Percentiles rank a stretch among this genome's conserved stretches.
These are phyloP conservation scores for Neurospora cerealis DNA, from an alignment of 495 filamentous ascomycete species.

Conservation along the genomic window DNA sequence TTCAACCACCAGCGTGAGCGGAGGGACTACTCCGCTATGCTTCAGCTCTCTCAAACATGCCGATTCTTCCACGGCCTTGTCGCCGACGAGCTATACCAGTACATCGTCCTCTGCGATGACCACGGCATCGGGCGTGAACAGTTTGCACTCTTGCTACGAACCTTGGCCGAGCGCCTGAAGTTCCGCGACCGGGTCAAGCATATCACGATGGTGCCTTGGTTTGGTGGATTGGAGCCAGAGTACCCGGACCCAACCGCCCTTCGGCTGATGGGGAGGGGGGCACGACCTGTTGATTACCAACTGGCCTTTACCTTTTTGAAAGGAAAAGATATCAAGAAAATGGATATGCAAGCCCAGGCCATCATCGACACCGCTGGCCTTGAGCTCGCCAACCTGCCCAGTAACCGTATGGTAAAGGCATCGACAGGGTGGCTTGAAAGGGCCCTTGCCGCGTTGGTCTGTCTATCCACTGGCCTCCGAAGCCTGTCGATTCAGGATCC, in stretches of 20 bases:
- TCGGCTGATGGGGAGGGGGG: neutral
- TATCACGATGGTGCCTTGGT: neutral
- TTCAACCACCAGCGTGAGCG: neutral
- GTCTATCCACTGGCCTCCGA: neutral
- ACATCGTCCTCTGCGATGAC: neutral
- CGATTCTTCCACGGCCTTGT: neutral
- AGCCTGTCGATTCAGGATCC: neutral
- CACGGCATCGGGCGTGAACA: neutral
- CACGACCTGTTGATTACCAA: neutral
- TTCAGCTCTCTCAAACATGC: neutral
- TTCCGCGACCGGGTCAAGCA: neutral
- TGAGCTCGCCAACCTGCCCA: neutral
- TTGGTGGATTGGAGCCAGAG: neutral
- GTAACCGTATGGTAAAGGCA: rapidly evolving
- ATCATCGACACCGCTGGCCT: neutral
- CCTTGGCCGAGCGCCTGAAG: neutral
- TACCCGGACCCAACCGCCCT: neutral
- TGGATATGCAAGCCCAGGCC: neutral
- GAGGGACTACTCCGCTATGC: neutral
- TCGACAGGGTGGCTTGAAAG: neutral
- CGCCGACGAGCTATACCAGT: neutral
- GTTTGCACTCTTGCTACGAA: neutral
- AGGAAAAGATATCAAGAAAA: neutral
- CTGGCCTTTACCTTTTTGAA: neutral
- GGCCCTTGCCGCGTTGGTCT: neutral